phyloP scores from a whole-genome alignment of 2,329 filamentous ascomycete genomes.

The Cladosporium velox region DNA sequence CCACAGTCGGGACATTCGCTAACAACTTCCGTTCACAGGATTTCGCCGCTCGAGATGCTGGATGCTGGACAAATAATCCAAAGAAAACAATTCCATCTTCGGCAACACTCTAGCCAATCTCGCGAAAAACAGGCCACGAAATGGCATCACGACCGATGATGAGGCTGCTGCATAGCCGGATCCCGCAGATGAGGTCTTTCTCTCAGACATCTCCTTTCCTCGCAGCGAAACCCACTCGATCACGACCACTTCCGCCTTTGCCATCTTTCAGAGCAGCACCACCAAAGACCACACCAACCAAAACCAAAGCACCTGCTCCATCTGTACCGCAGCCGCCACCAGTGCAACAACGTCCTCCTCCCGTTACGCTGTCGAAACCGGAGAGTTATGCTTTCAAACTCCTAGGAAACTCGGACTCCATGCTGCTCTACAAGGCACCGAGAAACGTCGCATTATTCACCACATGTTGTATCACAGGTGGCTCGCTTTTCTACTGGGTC shows the following conservation, averaged over 20 bases:
- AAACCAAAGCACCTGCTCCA: background rate
- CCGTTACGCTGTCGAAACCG: background rate
- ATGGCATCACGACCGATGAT: constrained; percentile 14
- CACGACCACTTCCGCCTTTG: background rate
- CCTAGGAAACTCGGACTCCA: background rate
- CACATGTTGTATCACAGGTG: background rate
- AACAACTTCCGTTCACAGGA: constrained; percentile 4
- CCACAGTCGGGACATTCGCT: background rate
- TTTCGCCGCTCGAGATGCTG: background rate
- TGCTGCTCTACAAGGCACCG: constrained; percentile 15
- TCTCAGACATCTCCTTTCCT: constrained; percentile 17
- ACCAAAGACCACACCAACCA: background rate
- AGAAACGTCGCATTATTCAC: background rate
- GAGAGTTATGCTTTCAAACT: background rate
- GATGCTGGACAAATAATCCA: background rate
- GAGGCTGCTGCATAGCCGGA: constrained; percentile 13
- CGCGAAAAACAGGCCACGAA: background rate
- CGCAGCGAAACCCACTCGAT: background rate
- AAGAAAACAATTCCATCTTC: background rate
- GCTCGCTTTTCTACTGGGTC: background rate
- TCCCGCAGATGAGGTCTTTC: constrained; percentile 15
- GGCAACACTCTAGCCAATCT: background rate
- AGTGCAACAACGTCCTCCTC: background rate
- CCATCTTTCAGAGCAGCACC: background rate
- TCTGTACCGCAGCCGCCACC: background rate